Conservation (phyloP, 257 asterid genomes). For the Dorcoceras hygrometricum region DNA sequence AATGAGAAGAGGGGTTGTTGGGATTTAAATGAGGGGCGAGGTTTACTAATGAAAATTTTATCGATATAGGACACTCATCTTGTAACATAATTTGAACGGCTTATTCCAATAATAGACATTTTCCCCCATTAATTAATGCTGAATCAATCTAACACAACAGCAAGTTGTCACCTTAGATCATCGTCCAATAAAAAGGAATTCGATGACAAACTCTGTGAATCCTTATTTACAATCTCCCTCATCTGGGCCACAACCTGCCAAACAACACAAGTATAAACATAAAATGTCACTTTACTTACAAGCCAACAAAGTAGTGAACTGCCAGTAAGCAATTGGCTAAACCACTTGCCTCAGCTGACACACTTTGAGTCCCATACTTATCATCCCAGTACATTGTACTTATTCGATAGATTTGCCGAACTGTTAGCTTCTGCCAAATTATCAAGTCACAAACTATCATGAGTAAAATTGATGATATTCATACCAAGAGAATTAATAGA, state of each 20-base stretch:
- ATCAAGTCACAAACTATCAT: constrained; percentile 16
- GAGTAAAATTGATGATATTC: constrained; percentile 15
- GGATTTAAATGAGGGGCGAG: too few species aligned
- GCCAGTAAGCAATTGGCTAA: constrained; percentile 11
- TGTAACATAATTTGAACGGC: too few species aligned
- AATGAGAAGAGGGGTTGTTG: too few species aligned
- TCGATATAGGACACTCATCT: too few species aligned
- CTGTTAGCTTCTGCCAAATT: constrained; percentile 68
- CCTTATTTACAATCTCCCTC: constrained; percentile 89
- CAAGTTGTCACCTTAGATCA: constrained; percentile 72
- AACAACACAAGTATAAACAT: constrained; percentile 9
- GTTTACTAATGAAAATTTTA: too few species aligned
- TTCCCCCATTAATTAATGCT: too few species aligned
- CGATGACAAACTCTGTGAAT: constrained; percentile 77
- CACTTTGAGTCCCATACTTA: constrained; percentile 97
- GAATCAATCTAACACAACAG: background rate
- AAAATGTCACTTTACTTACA: background rate
- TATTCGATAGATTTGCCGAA: constrained; percentile 92
- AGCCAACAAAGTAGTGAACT: constrained; percentile 1
- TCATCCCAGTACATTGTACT: constrained; percentile 99
- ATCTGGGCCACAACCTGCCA: constrained; percentile 93
- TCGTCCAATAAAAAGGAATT: constrained; percentile 96
- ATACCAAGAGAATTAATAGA: constrained; percentile 10
- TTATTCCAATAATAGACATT: too few species aligned
- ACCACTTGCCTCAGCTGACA: constrained; percentile 79